phyloP scores from a whole-genome alignment of 2,329 filamentous ascomycete species.

The Aspergillus japonicus region DNA sequence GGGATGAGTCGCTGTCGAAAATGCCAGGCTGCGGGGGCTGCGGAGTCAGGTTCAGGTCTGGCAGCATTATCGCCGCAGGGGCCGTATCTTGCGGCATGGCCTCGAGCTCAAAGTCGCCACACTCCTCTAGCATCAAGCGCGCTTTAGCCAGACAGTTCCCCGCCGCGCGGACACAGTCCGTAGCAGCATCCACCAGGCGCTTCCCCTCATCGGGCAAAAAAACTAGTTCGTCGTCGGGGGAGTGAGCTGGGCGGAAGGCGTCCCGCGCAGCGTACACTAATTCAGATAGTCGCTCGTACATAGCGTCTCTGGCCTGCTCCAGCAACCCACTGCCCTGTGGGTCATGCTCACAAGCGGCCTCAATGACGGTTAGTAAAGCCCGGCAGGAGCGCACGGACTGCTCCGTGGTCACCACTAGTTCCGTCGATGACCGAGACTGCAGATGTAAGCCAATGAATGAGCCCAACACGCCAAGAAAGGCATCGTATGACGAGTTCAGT shows the following conservation, averaged over 20 bases:
- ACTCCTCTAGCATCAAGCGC: slow-evolving; percentile 78
- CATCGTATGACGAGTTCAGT: slow-evolving; percentile 77
- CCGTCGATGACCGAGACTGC: slow-evolving; percentile 84
- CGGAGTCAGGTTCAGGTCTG: slow-evolving; percentile 22
- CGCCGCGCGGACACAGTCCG: slow-evolving; percentile 82
- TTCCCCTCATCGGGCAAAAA: slow-evolving; percentile 78
- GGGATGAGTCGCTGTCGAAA: slow-evolving; percentile 16
- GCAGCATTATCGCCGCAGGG: slow-evolving; percentile 8
- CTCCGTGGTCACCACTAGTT: slow-evolving; percentile 77
- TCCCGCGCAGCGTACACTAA: slow-evolving; percentile 79
- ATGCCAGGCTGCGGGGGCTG: slow-evolving; percentile 20
- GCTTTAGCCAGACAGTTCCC: slow-evolving; percentile 89
- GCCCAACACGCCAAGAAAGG: slow-evolving; percentile 83
- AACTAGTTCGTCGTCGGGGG: slow-evolving; percentile 69
- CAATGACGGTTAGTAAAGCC: slow-evolving; percentile 74
- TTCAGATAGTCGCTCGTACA: slow-evolving; percentile 77
- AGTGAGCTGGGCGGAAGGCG: slow-evolving; percentile 67
- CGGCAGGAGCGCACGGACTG: slow-evolving; percentile 80
- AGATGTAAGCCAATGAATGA: slow-evolving; percentile 93
- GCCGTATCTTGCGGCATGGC: slow-evolving; percentile 47
- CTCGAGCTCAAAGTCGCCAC: slow-evolving; percentile 85
- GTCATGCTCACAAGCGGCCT: slow-evolving; percentile 78
- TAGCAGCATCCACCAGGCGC: slow-evolving; percentile 73
- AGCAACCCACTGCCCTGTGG: slow-evolving; percentile 65
- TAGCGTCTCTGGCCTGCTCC: slow-evolving; percentile 66